Evolutionary conservation across 257 asterid species (phyloP), one percentile per base, ranked within the genome.

Genomic region (Mentha longifolia): DNA sequence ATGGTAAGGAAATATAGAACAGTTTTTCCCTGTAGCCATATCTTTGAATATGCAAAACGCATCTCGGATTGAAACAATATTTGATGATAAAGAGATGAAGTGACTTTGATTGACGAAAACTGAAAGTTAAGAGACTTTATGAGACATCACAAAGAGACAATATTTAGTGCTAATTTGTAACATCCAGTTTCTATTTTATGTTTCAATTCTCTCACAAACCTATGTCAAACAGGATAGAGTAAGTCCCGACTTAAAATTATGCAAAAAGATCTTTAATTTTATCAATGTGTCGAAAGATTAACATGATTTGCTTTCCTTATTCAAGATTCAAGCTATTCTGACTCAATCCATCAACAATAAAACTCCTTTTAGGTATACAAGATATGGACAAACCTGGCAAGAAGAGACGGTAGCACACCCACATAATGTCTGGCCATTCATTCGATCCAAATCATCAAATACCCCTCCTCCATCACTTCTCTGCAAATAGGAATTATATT

Each of bases 401-500:
- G 96, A 90, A 46, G 88, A 79, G 75, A 91, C 77, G 4, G 90
- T 79, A 69, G 73, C 75, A 68, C 99, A 94, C 61, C 99, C 99
- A 41, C 99, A 94, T 70, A 94, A 80, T 14, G 92, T 69, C 73
- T 82, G 95, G 46, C 99, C 99, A 64, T 94, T 94, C 96, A 94
- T 91, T 70, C 84, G 78, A 85, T 94, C 98, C 75, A 94, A 33
- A 69, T 56, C 89, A 81, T 89, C 93, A 72, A 91, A 88, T 61
- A 87, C 95, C 50, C 98, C 99, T 84, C 98, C 97, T 35, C 99
- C 99, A 76, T 91, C 99, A 77, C 99, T 94, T 72, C 99, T 89
- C 98, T 91, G 96, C 81, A 86, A 73, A 68, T 71, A 9, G 41
- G 77, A 15, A 70, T 52, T 67, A 75, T 70, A 30, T 50, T 61